phyloP scores from a whole-genome alignment of 345 rosid genomes.

The Clarkia xantiana region DNA sequence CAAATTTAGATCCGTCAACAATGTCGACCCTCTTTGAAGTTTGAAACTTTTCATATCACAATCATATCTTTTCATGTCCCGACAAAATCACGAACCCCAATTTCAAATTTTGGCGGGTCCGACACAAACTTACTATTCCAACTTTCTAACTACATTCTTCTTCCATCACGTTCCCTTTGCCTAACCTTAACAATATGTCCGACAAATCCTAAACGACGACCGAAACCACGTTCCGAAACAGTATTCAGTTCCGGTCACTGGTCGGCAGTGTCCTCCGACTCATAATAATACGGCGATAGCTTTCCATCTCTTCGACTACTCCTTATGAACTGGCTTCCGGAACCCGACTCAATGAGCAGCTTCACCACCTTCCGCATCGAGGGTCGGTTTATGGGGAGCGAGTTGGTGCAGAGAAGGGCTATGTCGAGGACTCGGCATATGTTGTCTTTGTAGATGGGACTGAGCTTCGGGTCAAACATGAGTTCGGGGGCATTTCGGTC shows the following conservation, averaged over 20 bases:
- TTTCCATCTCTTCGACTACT: conserved; percentile 29
- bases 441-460: conserved; percentile 32
- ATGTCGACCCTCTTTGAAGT: too few relatives aligned
- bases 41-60: too few relatives aligned
- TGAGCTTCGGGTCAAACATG: conserved; percentile 55
- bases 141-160: too few relatives aligned
- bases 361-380: conserved; percentile 87
- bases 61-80: too few relatives aligned
- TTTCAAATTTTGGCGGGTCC: too few relatives aligned
- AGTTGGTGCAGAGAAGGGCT: conserved; percentile 56
- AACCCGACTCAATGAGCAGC: conserved; percentile 51
- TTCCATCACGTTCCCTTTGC: too few relatives aligned
- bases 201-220: too few relatives aligned
- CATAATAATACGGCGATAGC: conserved; percentile 55
- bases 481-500: conserved; percentile 35
- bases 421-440: conserved; percentile 50
- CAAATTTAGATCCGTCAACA: too few relatives aligned
- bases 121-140: too few relatives aligned
- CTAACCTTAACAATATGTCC: too few relatives aligned
- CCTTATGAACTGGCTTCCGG: conserved; percentile 16
- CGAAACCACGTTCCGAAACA: too few relatives aligned
- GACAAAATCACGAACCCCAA: too few relatives aligned
- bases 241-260: background rate
- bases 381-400: conserved; percentile 73
- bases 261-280: conserved; percentile 20